A percentile compares a stretch with the other conserved stretches of the same genome.
phyloP scores from a whole-genome alignment of 352 stramenopile genomes.

The Phytopythium oedochilum region DNA sequence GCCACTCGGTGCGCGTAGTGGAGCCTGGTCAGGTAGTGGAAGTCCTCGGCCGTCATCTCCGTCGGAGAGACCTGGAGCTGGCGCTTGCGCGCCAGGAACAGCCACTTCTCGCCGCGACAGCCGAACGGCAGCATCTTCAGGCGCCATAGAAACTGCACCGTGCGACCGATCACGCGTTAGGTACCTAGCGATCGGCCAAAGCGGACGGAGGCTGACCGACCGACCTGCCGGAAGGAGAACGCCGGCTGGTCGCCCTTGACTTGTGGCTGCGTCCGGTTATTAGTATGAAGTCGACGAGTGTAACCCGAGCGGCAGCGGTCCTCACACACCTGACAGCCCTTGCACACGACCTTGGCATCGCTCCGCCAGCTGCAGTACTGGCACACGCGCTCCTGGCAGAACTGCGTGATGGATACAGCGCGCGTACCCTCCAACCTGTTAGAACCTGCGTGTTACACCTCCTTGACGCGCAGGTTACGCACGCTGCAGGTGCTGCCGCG shows the following conservation, averaged over 20 bases:
- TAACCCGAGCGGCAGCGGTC: too few species aligned
- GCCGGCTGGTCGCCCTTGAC: slow-evolving; percentile 25
- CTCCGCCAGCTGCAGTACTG: slow-evolving; percentile 37
- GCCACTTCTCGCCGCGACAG: slow-evolving; percentile 43
- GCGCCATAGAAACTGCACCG: slow-evolving; percentile 28
- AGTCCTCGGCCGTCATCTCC: slow-evolving; percentile 25
- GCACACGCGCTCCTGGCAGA: slow-evolving; percentile 30
- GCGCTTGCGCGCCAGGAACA: slow-evolving; percentile 33
- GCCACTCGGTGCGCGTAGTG: slow-evolving; percentile 1
- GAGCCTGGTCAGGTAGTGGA: slow-evolving; percentile 19
- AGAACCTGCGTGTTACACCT: neutral
- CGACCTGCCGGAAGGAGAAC: slow-evolving; percentile 33
- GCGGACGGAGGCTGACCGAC: too few species aligned
- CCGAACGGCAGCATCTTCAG: slow-evolving; percentile 46
- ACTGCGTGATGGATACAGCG: slow-evolving; percentile 14
- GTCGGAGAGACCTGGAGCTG: slow-evolving; percentile 24
- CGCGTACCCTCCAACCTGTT: neutral
- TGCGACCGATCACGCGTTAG: neutral
- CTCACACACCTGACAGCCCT: slow-evolving; percentile 36
- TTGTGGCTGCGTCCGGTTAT: slow-evolving; percentile 22
- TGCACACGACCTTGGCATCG: slow-evolving; percentile 26
- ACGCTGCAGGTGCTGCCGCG: slow-evolving; percentile 33
- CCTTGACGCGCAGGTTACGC: slow-evolving; percentile 8
- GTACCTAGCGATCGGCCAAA: too few species aligned
- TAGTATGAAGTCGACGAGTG: too few species aligned